A percentile compares a stretch with the other conserved stretches of the same genome.
Evolutionary conservation across 495 filamentous ascomycete species (phyloP).

Genomic region (Haplographium delicatum): DNA sequence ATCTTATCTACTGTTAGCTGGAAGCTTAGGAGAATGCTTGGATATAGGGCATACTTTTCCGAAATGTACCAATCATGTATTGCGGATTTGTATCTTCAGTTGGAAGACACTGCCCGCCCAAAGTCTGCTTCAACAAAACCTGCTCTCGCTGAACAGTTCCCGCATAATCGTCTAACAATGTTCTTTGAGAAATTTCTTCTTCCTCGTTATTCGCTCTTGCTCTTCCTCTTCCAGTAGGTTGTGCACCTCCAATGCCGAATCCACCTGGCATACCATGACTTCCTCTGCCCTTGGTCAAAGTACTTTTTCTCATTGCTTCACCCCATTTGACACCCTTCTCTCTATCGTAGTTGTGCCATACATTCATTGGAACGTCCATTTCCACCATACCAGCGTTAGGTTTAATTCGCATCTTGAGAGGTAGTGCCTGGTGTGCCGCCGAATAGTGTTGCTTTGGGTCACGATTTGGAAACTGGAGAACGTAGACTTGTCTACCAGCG

Average conservation of each 20-base stretch:
- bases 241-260: constrained; percentile 43
- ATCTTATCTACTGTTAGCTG: constrained; percentile 34
- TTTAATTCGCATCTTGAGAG: constrained; percentile 61
- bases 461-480: constrained; percentile 69
- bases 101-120: constrained; percentile 62
- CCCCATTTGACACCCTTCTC: constrained; percentile 61
- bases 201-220: constrained; percentile 32
- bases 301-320: constrained; percentile 55
- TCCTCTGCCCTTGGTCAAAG: constrained; percentile 48
- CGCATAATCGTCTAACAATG: constrained; percentile 40
- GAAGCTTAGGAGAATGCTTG: not conserved
- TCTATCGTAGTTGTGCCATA: constrained; percentile 56
- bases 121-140: constrained; percentile 52
- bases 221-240: constrained; percentile 28
- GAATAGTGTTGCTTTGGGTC: constrained; percentile 49
- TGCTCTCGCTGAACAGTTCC: constrained; percentile 43
- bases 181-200: constrained; percentile 35
- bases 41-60: constrained; percentile 43
- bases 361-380: constrained; percentile 64
- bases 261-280: constrained; percentile 56
- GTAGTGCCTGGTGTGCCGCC: constrained; percentile 44
- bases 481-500: constrained; percentile 39
- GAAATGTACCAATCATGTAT: constrained; percentile 70
- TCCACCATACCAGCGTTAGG: constrained; percentile 64
- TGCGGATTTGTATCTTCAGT: constrained; percentile 53